A percentile compares a stretch with the other conserved stretches of the same genome.
These are phyloP conservation scores for Sporisorium sorghi DNA, from an alignment of 1,284 basidiomycete genomes.

Conservation along the genomic window DNA sequence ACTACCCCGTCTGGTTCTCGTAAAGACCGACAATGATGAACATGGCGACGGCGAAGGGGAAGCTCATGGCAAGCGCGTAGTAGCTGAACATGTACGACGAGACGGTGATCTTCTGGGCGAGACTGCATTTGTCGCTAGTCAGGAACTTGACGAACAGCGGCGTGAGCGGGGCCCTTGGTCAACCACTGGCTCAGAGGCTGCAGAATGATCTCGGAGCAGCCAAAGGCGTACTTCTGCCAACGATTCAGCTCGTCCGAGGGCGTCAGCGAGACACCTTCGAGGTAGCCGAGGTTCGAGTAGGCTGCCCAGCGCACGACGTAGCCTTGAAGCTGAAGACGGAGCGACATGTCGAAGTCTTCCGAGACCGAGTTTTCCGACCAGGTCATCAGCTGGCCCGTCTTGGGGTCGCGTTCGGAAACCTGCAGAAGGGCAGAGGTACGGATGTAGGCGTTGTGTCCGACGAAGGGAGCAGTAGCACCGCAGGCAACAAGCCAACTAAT, in stretches of 20 bases:
- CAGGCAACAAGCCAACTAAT: conserved; percentile 71
- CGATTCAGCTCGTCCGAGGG: conserved; percentile 82
- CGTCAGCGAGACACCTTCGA: conserved; percentile 83
- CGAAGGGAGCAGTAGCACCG: conserved; percentile 75
- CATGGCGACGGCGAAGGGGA: conserved; percentile 77
- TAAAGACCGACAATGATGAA: conserved; percentile 79
- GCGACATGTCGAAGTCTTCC: conserved; percentile 83
- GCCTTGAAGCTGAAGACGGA: conserved; percentile 70
- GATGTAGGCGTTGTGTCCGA: conserved; percentile 87
- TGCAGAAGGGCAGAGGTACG: conserved; percentile 88
- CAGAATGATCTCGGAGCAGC: conserved; percentile 71
- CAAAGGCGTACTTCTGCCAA: conserved; percentile 89
- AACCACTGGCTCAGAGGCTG: conserved; percentile 76
- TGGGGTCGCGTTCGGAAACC: conserved; percentile 75
- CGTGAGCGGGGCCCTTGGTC: conserved; percentile 80
- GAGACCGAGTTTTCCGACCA: conserved; percentile 85
- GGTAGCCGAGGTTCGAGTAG: conserved; percentile 82
- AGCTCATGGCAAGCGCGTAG: conserved; percentile 81
- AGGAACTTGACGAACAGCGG: conserved; percentile 75
- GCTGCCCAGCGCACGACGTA: conserved; percentile 86
- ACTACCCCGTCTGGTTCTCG: conserved; percentile 77
- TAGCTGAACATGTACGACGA: conserved; percentile 79
- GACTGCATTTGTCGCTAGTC: conserved; percentile 29
- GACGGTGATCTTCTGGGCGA: conserved; percentile 79
- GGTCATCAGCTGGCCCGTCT: conserved; percentile 77